Evolutionary conservation across 2,329 filamentous ascomycete species (phyloP), one percentile per base, ranked within the genome.

Genomic region (Lasiodiplodia sp.): DNA sequence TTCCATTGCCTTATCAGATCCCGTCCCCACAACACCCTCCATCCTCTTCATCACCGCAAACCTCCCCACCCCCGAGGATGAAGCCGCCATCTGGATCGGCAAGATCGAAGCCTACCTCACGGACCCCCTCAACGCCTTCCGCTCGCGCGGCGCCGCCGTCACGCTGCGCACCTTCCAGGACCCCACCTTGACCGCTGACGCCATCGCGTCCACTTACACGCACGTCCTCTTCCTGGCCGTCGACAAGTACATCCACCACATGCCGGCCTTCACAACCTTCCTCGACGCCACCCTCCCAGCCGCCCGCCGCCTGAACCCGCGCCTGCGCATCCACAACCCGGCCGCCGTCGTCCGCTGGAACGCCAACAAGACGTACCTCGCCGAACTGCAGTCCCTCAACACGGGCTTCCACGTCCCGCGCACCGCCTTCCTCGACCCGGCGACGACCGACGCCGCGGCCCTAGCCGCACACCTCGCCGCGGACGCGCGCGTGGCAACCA

Each of bases 361-460:
- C 38, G 28, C 51, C 37, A 68, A 68, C 67, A 68, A 68, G 11
- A 68, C 67, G 21, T 68, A 68, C 60, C 58, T 68, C 16, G 5
- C 47, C 21, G 63, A 66, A 21, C 62, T 65, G n/a, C 64, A 66
- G 28, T 10, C 28, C 23, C 49, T 51, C 0, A 4, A 6, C 25
- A n/a, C 12, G 4, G 38, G 49, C 49, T 58, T 68, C 58, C 25
- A 14, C 37, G 21, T 65, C 21, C 67, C 67, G 4, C 58, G 40
- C 38, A 68, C 67, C 40, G 12, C 58, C 37, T 68, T 57, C 52
- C 38, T 68, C 14, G 28, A 38, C 16, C 51, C 60, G 2, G 2
- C 25, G 3, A 37, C 66, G 7, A 68, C 67, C n/a, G 8, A 5
- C 38, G 51, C 40, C 25, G 12, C 21, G 21, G 38, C 38, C 1